A percentile compares a stretch with the other conserved stretches of the same genome.
Evolutionary conservation across 1,284 basidiomycete species (phyloP).

Genomic region (Malassezia sympodialis): DNA sequence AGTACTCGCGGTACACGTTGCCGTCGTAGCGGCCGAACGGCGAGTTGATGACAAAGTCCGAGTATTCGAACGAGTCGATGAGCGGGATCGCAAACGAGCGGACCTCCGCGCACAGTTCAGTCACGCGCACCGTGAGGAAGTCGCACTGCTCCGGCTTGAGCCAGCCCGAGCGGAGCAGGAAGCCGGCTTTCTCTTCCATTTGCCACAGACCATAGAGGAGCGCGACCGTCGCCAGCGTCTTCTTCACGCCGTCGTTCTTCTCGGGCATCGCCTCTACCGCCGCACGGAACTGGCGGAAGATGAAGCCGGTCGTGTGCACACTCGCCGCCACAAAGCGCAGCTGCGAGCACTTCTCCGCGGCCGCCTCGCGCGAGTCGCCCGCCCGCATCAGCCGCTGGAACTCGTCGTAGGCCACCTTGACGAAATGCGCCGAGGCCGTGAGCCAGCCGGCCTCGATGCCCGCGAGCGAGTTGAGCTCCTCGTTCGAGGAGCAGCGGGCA

Average conservation of each 20-base stretch:
- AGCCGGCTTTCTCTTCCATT: conserved; percentile 55
- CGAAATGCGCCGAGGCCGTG: conserved; percentile 53
- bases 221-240: conserved; percentile 31
- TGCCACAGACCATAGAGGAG: conserved; percentile 52
- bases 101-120: conserved; percentile 52
- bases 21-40: conserved; percentile 51
- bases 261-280: conserved; percentile 37
- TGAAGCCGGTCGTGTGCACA: conserved; percentile 47
- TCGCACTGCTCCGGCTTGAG: conserved; percentile 51
- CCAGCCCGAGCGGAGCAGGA: conserved; percentile 53
- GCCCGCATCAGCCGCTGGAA: conserved; percentile 50
- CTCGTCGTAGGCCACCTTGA: conserved; percentile 54
- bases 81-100: conserved; percentile 52
- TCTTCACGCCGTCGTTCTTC: conserved; percentile 34
- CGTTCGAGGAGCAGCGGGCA: conserved; percentile 49
- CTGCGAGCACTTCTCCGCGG: conserved; percentile 54
- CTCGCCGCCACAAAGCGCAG: conserved; percentile 55
- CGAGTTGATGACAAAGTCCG: conserved; percentile 56
- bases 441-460: conserved; percentile 53
- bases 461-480: conserved; percentile 50
- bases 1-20: conserved; percentile 44
- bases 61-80: conserved; percentile 54
- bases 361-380: conserved; percentile 53
- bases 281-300: conserved; percentile 47
- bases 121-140: conserved; percentile 50